Evolutionary conservation across 768 basidiomycete species (phyloP).

Genomic region (Mycena rosella): DNA sequence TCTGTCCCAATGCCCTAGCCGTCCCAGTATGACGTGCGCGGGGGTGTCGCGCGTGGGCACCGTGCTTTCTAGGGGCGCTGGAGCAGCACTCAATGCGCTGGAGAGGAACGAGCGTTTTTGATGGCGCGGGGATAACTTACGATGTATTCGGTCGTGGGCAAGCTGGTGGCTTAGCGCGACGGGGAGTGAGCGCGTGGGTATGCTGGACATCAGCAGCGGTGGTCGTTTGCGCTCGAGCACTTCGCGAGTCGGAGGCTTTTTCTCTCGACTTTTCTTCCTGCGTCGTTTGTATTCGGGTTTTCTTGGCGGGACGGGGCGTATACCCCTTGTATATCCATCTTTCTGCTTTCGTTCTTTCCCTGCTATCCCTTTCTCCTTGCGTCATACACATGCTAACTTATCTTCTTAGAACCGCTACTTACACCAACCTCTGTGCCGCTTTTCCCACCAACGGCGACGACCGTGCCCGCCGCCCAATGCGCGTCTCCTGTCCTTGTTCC

Average conservation of each 20-base stretch:
- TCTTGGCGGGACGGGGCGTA: too few relatives aligned
- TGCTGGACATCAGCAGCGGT: too few relatives aligned
- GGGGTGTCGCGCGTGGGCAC: too few relatives aligned
- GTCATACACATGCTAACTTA: neutral
- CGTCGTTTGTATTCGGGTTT: too few relatives aligned
- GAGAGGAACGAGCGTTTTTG: constrained; percentile 4
- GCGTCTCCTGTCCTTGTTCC: neutral
- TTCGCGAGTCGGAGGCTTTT: constrained; percentile 1
- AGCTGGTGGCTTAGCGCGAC: too few relatives aligned
- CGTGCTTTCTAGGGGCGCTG: too few relatives aligned
- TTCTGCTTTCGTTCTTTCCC: too few relatives aligned
- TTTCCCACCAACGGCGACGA: neutral
- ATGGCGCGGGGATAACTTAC: constrained; percentile 6
- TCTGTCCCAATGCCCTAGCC: neutral
- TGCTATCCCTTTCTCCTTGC: too few relatives aligned
- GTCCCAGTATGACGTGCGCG: too few relatives aligned
- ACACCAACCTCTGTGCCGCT: neutral
- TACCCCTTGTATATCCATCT: too few relatives aligned
- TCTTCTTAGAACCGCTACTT: neutral
- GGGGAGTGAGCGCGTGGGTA: too few relatives aligned
- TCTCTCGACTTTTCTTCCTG: constrained; percentile 9
- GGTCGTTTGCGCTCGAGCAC: neutral
- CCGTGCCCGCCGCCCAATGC: neutral
- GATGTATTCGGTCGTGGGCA: constrained; percentile 1
- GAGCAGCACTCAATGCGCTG: neutral